Base-by-base conservation (phyloP, 1,284 basidiomycete species). In the Cutaneotrichosporon sp. region DNA sequence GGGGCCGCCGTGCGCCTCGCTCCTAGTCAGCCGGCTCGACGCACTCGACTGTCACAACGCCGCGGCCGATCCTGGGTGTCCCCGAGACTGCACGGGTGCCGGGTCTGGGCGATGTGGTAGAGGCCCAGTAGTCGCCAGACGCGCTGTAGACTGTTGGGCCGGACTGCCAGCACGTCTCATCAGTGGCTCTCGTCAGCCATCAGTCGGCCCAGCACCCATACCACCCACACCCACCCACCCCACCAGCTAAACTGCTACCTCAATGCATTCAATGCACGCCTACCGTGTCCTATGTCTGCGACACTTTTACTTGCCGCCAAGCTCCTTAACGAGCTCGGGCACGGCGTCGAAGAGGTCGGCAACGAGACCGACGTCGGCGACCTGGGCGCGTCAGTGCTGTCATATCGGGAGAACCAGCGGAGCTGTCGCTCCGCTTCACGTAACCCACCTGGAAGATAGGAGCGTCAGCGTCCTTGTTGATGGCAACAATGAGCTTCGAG, bases 401-500 rank as follows among this genome's bases (percentile, higher is more conserved):
- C n/a, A n/a, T n/a, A n/a, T n/a, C n/a, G n/a, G n/a, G n/a, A n/a
- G n/a, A n/a, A n/a, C n/a, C n/a, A n/a, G n/a, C n/a, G n/a, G n/a
- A n/a, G n/a, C n/a, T n/a, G n/a, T n/a, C n/a, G n/a, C 38, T 42
- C 4, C 18, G 7, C 2, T 42, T n/a, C 16, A 2, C 18, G 16
- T 42, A 36, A 42, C 38, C 18, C 38, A 42, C 38, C 81, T 99
- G 95, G 87, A 98, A 98, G 75, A 99, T 99, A 6, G 97, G 97
- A 18, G 97, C 97, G 74, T 99, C 95, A 53, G 93, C 85, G 76
- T 98, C 95, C 91, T 99, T 99, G 84, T 99, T 99, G 70, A 99
- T 87, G 8, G 97, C 95, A 29, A 97, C 95, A 69, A 99, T 99
- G 71, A 97, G 84, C 83, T 99, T 99, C 20, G 91, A 94, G 79